Base-by-base conservation (phyloP, 2,329 filamentous ascomycete genomes). In the Paecilomyces fulvus region DNA sequence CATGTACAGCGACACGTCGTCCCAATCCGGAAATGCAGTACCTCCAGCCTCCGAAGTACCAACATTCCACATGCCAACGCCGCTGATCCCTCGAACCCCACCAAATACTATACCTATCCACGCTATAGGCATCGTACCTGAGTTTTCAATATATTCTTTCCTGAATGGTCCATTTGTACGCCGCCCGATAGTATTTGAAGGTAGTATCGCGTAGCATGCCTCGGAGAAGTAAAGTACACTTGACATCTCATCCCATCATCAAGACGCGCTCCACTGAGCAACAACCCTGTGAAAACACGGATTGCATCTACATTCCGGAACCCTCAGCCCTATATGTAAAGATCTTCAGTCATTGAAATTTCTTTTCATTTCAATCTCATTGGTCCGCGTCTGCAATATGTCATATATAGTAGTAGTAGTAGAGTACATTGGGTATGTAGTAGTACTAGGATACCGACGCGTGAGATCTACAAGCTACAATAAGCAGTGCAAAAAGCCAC, bases 21-120 rank as follows among this genome's bases (percentile, higher is more conserved):
- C 48, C 48, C 20, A 23, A 49, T 49, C 20, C 8, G 21, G 48
- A 49, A 49, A 49, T 12, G 23, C 17, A 9, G 3, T 49, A 1
- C 9, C 48, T 23, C 48, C 48, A 49, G 48, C 48, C 48, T 55
- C 33, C 50, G 25, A n/a, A 52, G 25, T 23, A 54, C 54, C 51
- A 21, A 20, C 60, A 63, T 63, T 63, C 61, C 59, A 62, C 56
- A 62, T 63, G 60, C 59, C 56, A 55, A 21, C 21, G 8, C 48
- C 48, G 48, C 48, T 17, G 8, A 49, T 28, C 48, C 48, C 21
- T 25, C 14, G 8, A n/a, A 23, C 10, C 48, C 48, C 20, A 23
- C 20, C 23, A 28, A 3, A n/a, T 23, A 23, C 12, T 49, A 28
- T 43, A 43, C n/a, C 37, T 17, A 20, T 43, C 37, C n/a, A 43